phyloP scores from a whole-genome alignment of 2,329 filamentous ascomycete species.

The Polytolypa hystricis region DNA sequence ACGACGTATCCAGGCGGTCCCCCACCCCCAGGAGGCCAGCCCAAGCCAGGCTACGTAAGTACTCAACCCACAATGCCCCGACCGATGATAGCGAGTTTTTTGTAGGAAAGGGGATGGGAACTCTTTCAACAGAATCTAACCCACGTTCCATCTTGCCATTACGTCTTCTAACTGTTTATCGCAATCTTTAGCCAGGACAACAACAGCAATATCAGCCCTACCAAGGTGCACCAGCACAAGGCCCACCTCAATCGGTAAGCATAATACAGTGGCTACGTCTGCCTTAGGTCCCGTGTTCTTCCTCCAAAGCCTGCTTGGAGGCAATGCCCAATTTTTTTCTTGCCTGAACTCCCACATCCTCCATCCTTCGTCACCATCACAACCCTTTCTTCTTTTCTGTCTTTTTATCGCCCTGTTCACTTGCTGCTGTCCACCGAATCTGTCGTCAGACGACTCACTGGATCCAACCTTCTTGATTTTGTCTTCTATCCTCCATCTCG shows the following conservation, averaged over 20 bases:
- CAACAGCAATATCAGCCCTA: constrained; percentile 47
- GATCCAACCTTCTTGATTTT: constrained; percentile 5
- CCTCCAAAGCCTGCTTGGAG: background rate
- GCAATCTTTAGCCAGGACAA: too few relatives aligned
- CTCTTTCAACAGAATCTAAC: too few relatives aligned
- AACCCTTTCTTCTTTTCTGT: constrained; percentile 16
- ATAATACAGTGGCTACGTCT: constrained; percentile 12
- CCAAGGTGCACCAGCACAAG: constrained; percentile 28
- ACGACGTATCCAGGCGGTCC: constrained; percentile 20
- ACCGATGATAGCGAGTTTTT: background rate
- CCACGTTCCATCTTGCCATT: too few relatives aligned
- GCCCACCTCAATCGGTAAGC: constrained; percentile 26
- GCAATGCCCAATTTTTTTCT: constrained; percentile 1
- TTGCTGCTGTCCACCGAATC: constrained; percentile 5
- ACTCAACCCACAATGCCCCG: constrained; percentile 1
- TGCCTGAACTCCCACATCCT: background rate
- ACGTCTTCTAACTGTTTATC: too few relatives aligned
- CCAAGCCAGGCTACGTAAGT: constrained; percentile 42
- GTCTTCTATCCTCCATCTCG: constrained; percentile 9
- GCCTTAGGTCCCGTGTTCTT: constrained; percentile 4
- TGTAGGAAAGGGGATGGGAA: background rate
- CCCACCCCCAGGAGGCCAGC: constrained; percentile 21
- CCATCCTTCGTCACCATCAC: background rate
- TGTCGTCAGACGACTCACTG: background rate
- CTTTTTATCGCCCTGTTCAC: constrained; percentile 12